Base-by-base conservation (phyloP, 805 yeast species). In the Myxozyma neglecta region DNA sequence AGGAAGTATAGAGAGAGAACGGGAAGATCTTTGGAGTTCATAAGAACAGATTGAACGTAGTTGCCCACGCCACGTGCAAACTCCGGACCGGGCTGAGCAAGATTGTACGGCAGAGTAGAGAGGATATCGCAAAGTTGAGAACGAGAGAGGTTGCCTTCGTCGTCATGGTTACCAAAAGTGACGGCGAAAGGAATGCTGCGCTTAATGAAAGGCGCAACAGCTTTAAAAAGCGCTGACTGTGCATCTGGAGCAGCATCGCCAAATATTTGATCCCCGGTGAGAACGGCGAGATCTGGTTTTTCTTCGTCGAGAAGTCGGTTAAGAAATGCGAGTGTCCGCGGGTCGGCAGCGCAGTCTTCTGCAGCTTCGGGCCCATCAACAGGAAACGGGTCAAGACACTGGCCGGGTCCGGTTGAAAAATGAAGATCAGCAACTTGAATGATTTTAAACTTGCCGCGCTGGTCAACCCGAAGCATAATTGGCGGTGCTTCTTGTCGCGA, bases 81-180 rank as follows among this genome's bases (percentile, higher is more conserved):
- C 1, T 74, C 81, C 0, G 96, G 90, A 0, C 96, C 93, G 0
- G 80, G 65, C 29, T 73, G 70, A 0, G 90, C 81, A 13, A 87
- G 61, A 0, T 89, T 87, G 72, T 80, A 88, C 0, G 98, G 99
- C 53, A 93, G 75, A 0, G 75, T 68, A 3, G 84, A 78, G n/a
- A 57, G 51, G 6, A 88, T 70, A 2, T 78, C 70, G 84, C 91
- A 87, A 46, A 90, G 70, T 66, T 85, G 83, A 57, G 75, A 71
- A 44, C 96, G 80, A 14, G 77, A 64, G 60, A 90, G 68, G 3
- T 86, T 81, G 0, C 96, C 93, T 75, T 92, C 96, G 70, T 88
- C 94, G 73, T 94, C 99, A 72, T 94, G 99, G 73, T 94, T 94
- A 0, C 99, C 99, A 78, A 93, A 80, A 8, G 86, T 85, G 66